A percentile compares a stretch with the other conserved stretches of the same genome.
Conservation (phyloP, 2,329 filamentous ascomycete species). For the Fusarium redolens region DNA sequence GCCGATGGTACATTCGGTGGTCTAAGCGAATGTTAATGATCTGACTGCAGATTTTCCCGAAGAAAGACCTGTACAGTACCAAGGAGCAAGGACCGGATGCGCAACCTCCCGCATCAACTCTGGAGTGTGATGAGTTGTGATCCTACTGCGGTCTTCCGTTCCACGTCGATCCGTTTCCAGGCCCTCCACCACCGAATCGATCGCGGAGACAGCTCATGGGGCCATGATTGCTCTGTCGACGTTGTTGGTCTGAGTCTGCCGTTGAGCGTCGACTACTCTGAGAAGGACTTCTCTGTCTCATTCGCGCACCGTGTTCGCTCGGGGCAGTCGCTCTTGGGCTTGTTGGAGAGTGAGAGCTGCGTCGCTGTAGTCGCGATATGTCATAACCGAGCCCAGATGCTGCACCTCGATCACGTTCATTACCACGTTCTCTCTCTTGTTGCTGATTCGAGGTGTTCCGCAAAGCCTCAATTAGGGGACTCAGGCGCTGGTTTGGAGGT, state of each 20-base stretch:
- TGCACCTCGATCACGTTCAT: slow-evolving; percentile 35
- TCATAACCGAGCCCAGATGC: slow-evolving; percentile 47
- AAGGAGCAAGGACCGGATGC: no score
- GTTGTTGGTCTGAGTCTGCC: slow-evolving; percentile 46
- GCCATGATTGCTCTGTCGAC: slow-evolving; percentile 48
- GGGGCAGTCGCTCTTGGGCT: slow-evolving; percentile 47
- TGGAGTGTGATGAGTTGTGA: slow-evolving; percentile 12
- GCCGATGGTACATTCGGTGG: no score
- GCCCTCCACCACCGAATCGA: slow-evolving; percentile 50
- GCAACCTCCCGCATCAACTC: no score
- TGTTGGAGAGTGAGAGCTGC: slow-evolving; percentile 54
- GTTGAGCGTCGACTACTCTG: slow-evolving; percentile 49
- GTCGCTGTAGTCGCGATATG: slow-evolving; percentile 50
- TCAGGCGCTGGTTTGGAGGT: slow-evolving; percentile 45
- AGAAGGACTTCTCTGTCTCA: slow-evolving; percentile 55
- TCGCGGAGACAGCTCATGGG: slow-evolving; percentile 59
- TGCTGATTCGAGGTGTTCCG: slow-evolving; percentile 46
- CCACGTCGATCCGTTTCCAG: slow-evolving; percentile 43
- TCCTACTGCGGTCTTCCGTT: slow-evolving; percentile 46
- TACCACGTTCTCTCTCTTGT: slow-evolving; percentile 40
- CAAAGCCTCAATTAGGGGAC: slow-evolving; percentile 47
- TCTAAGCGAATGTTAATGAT: no score
- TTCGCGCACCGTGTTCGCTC: slow-evolving; percentile 48
- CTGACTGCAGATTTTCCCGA: no score
- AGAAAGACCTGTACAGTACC: no score